A percentile compares a stretch with the other conserved stretches of the same genome.
Conservation (phyloP, 2,329 filamentous ascomycete genomes). For the Paramyrothecium sp. region DNA sequence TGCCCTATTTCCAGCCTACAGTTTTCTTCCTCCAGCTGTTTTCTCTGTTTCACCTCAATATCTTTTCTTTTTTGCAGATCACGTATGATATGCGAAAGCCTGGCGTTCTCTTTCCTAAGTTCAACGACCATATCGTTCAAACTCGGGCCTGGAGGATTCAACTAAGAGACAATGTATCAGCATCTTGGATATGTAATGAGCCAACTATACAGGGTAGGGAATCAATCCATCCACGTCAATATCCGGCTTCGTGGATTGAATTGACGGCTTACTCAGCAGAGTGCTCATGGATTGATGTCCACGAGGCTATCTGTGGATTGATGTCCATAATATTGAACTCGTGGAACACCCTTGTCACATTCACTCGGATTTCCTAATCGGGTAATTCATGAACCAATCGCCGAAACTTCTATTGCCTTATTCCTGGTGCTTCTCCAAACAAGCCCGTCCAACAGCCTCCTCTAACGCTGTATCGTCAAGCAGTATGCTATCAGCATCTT, state of each 20-base stretch:
- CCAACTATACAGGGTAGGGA: too few species aligned
- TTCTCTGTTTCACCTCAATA: neutral
- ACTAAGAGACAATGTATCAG: neutral
- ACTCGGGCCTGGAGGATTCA: neutral
- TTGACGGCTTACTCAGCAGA: too few species aligned
- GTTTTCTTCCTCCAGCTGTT: neutral
- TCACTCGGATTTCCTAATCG: too few species aligned
- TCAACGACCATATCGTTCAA: neutral
- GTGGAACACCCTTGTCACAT: too few species aligned
- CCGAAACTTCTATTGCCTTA: constrained; percentile 2
- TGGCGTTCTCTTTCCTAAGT: neutral
- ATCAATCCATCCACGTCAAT: too few species aligned
- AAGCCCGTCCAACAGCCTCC: constrained; percentile 1
- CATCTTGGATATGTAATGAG: neutral
- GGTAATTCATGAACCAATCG: too few species aligned
- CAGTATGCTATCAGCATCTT: too few species aligned
- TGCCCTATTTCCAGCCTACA: neutral
- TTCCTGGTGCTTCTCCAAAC: neutral
- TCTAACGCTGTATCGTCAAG: too few species aligned
- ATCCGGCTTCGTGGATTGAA: too few species aligned
- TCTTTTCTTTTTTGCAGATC: neutral
- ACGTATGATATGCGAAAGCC: neutral
- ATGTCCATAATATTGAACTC: too few species aligned
- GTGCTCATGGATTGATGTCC: too few species aligned
- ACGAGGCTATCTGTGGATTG: too few species aligned